Conservation (phyloP, 371 early-diverging fungal genomes). For the Caulochytrium protostelioides region DNA sequence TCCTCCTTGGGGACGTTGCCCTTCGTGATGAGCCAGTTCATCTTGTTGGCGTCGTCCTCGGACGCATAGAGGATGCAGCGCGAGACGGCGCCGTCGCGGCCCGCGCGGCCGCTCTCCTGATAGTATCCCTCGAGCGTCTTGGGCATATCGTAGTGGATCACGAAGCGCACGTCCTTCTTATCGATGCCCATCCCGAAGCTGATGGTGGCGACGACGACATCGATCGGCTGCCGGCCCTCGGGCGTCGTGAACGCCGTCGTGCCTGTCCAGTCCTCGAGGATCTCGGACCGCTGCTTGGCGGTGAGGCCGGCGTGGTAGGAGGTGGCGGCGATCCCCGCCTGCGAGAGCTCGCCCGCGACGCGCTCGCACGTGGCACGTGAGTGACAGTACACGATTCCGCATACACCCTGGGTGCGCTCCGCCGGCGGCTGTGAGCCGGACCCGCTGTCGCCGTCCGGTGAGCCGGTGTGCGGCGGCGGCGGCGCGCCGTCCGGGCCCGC, state of each 20-base stretch:
- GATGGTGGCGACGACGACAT: conserved; percentile 37
- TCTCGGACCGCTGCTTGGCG: conserved; percentile 3
- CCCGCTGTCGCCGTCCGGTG: too few relatives aligned
- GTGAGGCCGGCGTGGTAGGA: conserved; percentile 20
- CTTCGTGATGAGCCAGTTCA: not conserved
- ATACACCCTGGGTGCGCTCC: not conserved
- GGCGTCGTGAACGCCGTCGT: not conserved
- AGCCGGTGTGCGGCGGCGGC: too few relatives aligned
- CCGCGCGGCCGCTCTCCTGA: conserved; percentile 44
- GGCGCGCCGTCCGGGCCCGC: too few relatives aligned
- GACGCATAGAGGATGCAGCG: conserved; percentile 36
- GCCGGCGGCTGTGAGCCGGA: too few relatives aligned
- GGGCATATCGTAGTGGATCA: conserved; percentile 42
- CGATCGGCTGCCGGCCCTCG: conserved; percentile 3
- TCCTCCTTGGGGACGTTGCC: too few relatives aligned
- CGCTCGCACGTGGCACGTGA: conserved; percentile 15
- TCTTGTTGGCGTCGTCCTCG: conserved; percentile 17
- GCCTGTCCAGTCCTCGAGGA: conserved; percentile 14
- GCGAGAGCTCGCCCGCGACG: conserved; percentile 8
- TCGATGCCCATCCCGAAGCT: conserved; percentile 51
- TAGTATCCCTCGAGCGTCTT: conserved; percentile 39
- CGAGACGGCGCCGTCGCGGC: conserved; percentile 32
- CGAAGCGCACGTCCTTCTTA: conserved; percentile 39
- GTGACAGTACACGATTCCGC: conserved; percentile 9
- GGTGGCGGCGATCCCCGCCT: conserved; percentile 10